Conservation (phyloP, 1,284 basidiomycete species). For the Xanthoconium separans region DNA sequence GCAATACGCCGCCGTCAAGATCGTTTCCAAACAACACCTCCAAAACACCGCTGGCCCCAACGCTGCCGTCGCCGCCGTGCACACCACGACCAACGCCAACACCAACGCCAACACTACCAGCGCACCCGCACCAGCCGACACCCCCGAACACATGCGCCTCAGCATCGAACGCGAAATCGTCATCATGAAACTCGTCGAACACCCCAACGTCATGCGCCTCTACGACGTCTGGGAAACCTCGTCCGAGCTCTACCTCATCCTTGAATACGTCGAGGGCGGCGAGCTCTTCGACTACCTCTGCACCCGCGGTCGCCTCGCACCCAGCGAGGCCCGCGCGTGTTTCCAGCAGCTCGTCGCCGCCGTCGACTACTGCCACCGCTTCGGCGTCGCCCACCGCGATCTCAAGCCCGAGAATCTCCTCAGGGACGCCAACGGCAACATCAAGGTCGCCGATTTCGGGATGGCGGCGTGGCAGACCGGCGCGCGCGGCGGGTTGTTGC, state of each 20-base stretch:
- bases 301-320: constrained; percentile 76
- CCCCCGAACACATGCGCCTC: constrained; percentile 66
- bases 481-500: constrained; percentile 62
- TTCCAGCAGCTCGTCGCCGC: constrained; percentile 97
- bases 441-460: constrained; percentile 98
- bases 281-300: constrained; percentile 97
- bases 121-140: constrained; percentile 41
- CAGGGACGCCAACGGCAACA: constrained; percentile 80
- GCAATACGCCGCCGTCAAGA: constrained; percentile 94
- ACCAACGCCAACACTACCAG: too few relatives aligned
- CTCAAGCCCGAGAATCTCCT: constrained; percentile 97
- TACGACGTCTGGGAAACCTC: constrained; percentile 99
- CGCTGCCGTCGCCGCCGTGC: too few relatives aligned
- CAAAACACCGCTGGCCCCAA: constrained; percentile 57
- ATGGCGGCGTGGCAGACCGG: constrained; percentile 92
- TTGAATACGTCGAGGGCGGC: constrained; percentile 97
- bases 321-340: constrained; percentile 84
- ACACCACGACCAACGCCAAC: too few relatives aligned
- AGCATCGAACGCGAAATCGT: constrained; percentile 97
- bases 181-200: constrained; percentile 98
- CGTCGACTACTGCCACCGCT: constrained; percentile 94
- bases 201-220: constrained; percentile 92
- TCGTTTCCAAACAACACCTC: constrained; percentile 84
- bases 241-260: constrained; percentile 86
- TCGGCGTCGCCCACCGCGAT: constrained; percentile 97